phyloP scores from a whole-genome alignment of 2,329 filamentous ascomycete species.

The Scedosporium apiospermum region DNA sequence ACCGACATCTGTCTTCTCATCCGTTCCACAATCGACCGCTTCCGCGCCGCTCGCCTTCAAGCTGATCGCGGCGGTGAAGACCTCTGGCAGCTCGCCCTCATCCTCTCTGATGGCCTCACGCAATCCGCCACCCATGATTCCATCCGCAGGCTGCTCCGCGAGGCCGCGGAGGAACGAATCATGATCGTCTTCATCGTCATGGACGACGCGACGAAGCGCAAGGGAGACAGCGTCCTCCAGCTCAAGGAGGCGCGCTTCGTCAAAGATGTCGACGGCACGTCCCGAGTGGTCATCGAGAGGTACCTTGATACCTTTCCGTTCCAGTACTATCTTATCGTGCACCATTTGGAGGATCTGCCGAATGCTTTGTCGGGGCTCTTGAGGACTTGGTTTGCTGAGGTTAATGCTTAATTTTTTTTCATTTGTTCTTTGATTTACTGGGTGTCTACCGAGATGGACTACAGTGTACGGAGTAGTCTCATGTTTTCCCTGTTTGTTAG shows the following conservation, averaged over 20 bases:
- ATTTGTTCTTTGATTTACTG: neutral
- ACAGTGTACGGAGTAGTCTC: neutral
- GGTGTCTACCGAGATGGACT: neutral
- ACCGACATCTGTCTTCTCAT: slow-evolving; percentile 81
- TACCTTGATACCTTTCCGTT: slow-evolving; percentile 97
- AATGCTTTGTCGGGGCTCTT: slow-evolving; percentile 77
- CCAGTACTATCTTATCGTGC: slow-evolving; percentile 90
- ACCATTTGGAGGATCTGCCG: slow-evolving; percentile 84
- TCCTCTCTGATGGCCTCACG: slow-evolving; percentile 90
- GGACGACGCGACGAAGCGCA: slow-evolving; percentile 44
- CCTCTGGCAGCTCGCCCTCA: slow-evolving; percentile 89
- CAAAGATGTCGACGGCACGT: slow-evolving; percentile 48
- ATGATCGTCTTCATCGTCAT: slow-evolving; percentile 99
- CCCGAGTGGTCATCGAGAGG: slow-evolving; percentile 70
- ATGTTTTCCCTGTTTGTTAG: too few relatives aligned
- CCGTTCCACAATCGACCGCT: slow-evolving; percentile 66
- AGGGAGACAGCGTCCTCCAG: slow-evolving; percentile 65
- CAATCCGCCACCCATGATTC: slow-evolving; percentile 70
- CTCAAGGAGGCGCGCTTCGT: slow-evolving; percentile 80
- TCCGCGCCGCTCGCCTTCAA: slow-evolving; percentile 64
- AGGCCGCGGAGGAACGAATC: slow-evolving; percentile 86
- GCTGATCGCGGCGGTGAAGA: slow-evolving; percentile 44
- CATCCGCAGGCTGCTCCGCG: slow-evolving; percentile 72
- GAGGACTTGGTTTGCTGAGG: slow-evolving; percentile 89
- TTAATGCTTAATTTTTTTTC: slow-evolving; percentile 30